Conservation (phyloP, 768 basidiomycete genomes). For the Trametes cingulata region DNA sequence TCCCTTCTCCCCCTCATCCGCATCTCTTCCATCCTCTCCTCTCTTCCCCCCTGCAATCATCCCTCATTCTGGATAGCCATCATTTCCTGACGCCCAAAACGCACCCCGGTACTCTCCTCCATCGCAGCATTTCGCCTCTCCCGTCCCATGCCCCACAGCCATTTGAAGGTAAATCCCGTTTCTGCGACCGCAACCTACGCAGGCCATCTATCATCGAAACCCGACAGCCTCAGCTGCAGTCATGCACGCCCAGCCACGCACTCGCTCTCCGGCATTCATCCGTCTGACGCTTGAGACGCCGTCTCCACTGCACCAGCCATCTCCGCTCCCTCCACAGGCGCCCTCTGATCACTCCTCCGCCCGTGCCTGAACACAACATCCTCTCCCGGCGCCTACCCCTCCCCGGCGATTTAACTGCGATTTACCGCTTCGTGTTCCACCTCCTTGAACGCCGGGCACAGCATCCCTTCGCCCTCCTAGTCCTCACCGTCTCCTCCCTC, state of each 20-base stretch:
- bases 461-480: neutral
- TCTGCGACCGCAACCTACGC: no score
- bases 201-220: no score
- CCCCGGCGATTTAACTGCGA: conserved; percentile 17
- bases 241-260: no score
- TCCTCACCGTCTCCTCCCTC: neutral
- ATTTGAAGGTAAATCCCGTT: no score
- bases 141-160: neutral
- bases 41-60: neutral
- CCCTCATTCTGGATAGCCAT: no score
- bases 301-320: neutral
- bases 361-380: neutral
- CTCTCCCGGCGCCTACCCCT: neutral
- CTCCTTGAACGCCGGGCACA: conserved; percentile 1
- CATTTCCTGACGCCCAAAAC: neutral
- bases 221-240: no score
- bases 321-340: neutral
- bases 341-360: neutral
- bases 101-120: no score
- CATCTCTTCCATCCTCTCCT: neutral
- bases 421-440: conserved; percentile 1
- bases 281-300: no score
- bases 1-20: neutral
- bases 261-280: no score
- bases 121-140: no score